phyloP scores from a whole-genome alignment of 805 yeast species.

The Candida ortonii region DNA sequence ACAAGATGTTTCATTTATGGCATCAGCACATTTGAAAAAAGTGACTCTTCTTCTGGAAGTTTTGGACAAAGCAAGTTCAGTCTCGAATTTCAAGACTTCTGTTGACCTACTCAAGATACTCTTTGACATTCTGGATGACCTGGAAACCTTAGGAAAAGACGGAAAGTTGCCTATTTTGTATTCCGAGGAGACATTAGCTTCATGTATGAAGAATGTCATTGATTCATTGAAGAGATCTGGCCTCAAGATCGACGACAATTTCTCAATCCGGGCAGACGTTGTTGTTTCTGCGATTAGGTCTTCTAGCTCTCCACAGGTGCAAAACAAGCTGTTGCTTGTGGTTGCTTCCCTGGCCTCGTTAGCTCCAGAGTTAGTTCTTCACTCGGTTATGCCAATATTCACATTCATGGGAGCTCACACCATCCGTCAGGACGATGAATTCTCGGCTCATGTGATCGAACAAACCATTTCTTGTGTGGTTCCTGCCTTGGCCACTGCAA shows the following conservation, averaged over 20 bases:
- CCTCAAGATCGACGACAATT: constrained; percentile 49
- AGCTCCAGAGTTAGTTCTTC: constrained; percentile 87
- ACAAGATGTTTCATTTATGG: constrained; percentile 68
- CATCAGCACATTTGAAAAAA: constrained; percentile 73
- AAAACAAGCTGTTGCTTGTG: constrained; percentile 79
- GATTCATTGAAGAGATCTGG: constrained; percentile 44
- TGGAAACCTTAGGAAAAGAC: constrained; percentile 83
- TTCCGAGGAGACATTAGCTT: constrained; percentile 86
- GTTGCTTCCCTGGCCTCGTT: constrained; percentile 84
- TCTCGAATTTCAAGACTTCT: constrained; percentile 24
- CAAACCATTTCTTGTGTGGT: constrained; percentile 86
- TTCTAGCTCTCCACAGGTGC: constrained; percentile 90
- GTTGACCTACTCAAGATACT: constrained; percentile 38
- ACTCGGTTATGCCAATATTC: constrained; percentile 98
- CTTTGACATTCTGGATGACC: constrained; percentile 65
- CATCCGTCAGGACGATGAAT: constrained; percentile 93
- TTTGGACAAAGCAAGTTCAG: constrained; percentile 49
- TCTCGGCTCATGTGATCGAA: constrained; percentile 86
- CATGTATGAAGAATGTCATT: constrained; percentile 75
- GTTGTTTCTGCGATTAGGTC: constrained; percentile 88
- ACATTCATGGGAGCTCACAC: constrained; percentile 99
- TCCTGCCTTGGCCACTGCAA: constrained; percentile 71
- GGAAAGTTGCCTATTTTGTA: constrained; percentile 89
- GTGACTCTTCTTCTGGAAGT: constrained; percentile 79
- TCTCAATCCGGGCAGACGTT: constrained; percentile 80